A percentile compares a stretch with the other conserved stretches of the same genome.
These are phyloP conservation scores for Chlorella sp. DNA, from an alignment of 139 green algal genomes.

Conservation along the genomic window DNA sequence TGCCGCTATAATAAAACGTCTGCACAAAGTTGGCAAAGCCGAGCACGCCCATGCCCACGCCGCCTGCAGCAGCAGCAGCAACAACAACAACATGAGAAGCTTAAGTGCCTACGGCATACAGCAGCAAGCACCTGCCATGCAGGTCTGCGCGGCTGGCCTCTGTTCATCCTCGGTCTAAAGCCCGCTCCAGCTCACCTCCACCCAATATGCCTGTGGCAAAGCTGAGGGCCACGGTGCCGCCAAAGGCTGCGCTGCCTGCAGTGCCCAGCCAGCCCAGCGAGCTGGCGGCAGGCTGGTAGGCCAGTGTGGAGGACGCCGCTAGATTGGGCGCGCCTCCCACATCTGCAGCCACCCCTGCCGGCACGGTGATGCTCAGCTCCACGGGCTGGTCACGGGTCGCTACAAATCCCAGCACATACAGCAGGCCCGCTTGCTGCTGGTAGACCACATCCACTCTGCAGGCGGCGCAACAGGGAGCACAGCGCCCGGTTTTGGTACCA, in stretches of 20 bases:
- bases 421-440: conserved; percentile 6
- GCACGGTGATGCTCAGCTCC: conserved; percentile 5
- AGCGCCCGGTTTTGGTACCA: too few species aligned
- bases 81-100: too few species aligned
- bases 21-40: conserved; percentile 42
- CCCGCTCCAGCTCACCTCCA: neutral
- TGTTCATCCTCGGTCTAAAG: too few species aligned
- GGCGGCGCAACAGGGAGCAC: neutral
- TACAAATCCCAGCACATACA: conserved; percentile 41
- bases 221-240: conserved; percentile 30
- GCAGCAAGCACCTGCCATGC: too few species aligned
- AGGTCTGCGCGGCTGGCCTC: too few species aligned
- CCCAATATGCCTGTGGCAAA: conserved; percentile 37
- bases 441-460: conserved; percentile 45
- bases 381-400: conserved; percentile 16
- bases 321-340: neutral
- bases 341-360: neutral
- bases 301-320: neutral
- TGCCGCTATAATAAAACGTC: conserved; percentile 40
- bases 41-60: conserved; percentile 39
- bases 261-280: conserved; percentile 20
- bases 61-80: neutral
- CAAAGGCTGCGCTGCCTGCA: conserved; percentile 18
- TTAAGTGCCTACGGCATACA: too few species aligned
- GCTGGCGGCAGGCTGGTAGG: conserved; percentile 24